A percentile compares a stretch with the other conserved stretches of the same genome.
These are phyloP conservation scores for Prunus padus DNA, from an alignment of 306 rosid genomes.

Conservation along the genomic window DNA sequence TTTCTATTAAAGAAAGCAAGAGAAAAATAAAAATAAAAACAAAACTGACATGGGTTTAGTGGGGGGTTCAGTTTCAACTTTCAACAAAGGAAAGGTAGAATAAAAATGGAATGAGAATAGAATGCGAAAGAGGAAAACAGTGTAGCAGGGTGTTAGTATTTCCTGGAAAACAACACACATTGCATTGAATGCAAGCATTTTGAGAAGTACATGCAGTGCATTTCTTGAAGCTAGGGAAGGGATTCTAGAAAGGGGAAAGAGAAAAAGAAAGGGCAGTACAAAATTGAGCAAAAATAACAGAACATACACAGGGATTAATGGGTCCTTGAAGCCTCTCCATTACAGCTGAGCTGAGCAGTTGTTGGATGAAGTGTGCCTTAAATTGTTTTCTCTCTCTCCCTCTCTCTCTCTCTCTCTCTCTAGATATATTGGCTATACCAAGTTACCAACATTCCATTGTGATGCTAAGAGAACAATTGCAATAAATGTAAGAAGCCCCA, in stretches of 20 bases:
- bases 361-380: conserved; percentile 30
- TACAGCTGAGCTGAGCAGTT: conserved; percentile 30
- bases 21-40: conserved; percentile 33
- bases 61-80: conserved; percentile 27
- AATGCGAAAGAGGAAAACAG: conserved; percentile 30
- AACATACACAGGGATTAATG: conserved; percentile 74
- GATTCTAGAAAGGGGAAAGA: conserved; percentile 25
- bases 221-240: conserved; percentile 22
- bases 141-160: conserved; percentile 17
- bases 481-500: conserved; percentile 61
- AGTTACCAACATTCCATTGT: conserved; percentile 69
- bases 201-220: conserved; percentile 47
- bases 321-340: conserved; percentile 96
- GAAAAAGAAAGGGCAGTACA: neutral
- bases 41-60: conserved; percentile 25
- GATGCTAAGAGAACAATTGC: conserved; percentile 54
- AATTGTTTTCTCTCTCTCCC: conserved; percentile 28
- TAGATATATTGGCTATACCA: neutral
- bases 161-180: conserved; percentile 34
- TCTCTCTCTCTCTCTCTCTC: conserved; percentile 18
- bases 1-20: conserved; percentile 12
- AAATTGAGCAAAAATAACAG: conserved; percentile 6
- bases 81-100: conserved; percentile 19
- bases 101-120: conserved; percentile 32
- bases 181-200: conserved; percentile 52